Evolutionary conservation across 495 filamentous ascomycete genomes (phyloP).

Genomic region (Corynascus novoguineensis): DNA sequence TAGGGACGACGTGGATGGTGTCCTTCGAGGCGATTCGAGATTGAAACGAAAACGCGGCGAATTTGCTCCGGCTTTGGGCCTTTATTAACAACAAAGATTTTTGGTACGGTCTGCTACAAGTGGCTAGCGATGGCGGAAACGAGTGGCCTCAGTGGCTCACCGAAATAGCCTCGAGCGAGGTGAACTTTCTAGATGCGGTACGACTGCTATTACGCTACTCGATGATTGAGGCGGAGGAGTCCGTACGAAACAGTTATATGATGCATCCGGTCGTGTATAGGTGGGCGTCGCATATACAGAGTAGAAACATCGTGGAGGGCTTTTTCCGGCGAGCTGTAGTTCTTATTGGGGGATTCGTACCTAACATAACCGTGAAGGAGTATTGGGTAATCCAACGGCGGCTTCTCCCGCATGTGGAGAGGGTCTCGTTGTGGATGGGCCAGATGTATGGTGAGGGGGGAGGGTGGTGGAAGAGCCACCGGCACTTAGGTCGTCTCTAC

Average conservation of each 20-base stretch:
- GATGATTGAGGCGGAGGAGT: conserved; percentile 29
- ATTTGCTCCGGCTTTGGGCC: conserved; percentile 35
- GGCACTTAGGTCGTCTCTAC: conserved; percentile 26
- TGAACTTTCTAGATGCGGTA: conserved; percentile 25
- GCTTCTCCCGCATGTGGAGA: conserved; percentile 26
- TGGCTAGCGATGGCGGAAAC: conserved; percentile 5
- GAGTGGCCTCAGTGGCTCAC: conserved; percentile 26
- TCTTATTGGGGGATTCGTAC: conserved; percentile 25
- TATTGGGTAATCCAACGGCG: conserved; percentile 24
- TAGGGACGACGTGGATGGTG: conserved; percentile 29
- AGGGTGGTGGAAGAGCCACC: conserved; percentile 26
- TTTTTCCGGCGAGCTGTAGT: conserved; percentile 20
- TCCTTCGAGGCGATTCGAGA: conserved; percentile 28
- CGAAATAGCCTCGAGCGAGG: conserved; percentile 25
- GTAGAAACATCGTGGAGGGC: conserved; percentile 11
- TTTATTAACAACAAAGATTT: conserved; percentile 31
- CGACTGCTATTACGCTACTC: conserved; percentile 28
- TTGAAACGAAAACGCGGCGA: conserved; percentile 25
- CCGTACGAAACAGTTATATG: conserved; percentile 20
- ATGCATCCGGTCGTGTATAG: conserved; percentile 35
- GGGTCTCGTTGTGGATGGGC: conserved; percentile 22
- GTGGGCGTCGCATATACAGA: conserved; percentile 25
- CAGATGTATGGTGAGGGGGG: conserved; percentile 25
- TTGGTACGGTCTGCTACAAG: conserved; percentile 25
- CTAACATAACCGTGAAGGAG: conserved; percentile 8